Percentiles rank a stretch among this genome's conserved stretches.
phyloP scores from a whole-genome alignment of 2,329 filamentous ascomycete genomes.

The Fusarium sp. region DNA sequence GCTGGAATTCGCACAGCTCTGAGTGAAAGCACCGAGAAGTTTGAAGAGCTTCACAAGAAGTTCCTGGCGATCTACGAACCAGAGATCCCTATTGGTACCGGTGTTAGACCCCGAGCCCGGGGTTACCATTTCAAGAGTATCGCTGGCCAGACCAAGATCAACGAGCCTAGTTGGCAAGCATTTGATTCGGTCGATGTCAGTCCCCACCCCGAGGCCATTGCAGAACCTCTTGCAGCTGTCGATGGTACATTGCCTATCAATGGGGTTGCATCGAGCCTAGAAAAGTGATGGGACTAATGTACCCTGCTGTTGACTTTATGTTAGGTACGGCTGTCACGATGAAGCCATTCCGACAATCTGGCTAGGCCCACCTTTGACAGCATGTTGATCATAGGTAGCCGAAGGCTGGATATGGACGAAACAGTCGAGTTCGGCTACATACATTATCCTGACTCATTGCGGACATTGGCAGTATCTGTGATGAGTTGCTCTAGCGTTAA shows the following conservation, averaged over 20 bases:
- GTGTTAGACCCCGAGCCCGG: constrained; percentile 81
- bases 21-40: constrained; percentile 65
- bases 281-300: constrained; percentile 58
- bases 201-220: constrained; percentile 32
- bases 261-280: constrained; percentile 64
- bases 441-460: neutral
- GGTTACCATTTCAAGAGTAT: constrained; percentile 86
- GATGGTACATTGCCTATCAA: constrained; percentile 64
- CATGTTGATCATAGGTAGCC: constrained; percentile 4
- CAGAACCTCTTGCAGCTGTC: constrained; percentile 37
- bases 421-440: neutral
- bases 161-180: constrained; percentile 75
- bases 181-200: constrained; percentile 53
- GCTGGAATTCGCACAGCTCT: constrained; percentile 75
- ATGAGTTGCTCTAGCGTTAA: neutral
- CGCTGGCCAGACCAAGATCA: constrained; percentile 75
- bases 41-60: constrained; percentile 63
- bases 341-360: constrained; percentile 22
- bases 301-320: constrained; percentile 32
- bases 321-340: constrained; percentile 30
- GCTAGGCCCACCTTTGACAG: constrained; percentile 31
- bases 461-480: neutral
- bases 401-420: neutral
- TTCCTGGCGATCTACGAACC: constrained; percentile 73
- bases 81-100: constrained; percentile 79